Conservation (phyloP, 768 basidiomycete species). For the Pholiota molesta region DNA sequence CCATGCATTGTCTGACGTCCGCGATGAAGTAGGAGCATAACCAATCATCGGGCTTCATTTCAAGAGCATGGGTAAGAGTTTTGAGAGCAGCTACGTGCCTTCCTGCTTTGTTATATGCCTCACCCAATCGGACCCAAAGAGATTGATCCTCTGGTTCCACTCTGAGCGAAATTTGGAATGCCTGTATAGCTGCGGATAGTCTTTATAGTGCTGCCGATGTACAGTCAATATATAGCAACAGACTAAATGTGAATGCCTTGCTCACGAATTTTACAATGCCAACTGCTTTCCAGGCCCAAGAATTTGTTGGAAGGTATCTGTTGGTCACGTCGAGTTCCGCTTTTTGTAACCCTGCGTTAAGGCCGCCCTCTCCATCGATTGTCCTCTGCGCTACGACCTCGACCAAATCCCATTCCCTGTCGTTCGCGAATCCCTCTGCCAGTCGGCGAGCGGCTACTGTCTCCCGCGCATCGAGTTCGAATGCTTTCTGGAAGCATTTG, state of each 20-base stretch:
- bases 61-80: conserved; percentile 74
- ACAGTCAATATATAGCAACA: background rate
- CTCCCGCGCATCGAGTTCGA: conserved; percentile 92
- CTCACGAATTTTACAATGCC: conserved; percentile 90
- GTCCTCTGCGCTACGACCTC: conserved; percentile 92
- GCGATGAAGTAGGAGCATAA: conserved; percentile 81
- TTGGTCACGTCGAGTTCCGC: conserved; percentile 39
- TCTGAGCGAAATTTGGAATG: conserved; percentile 84
- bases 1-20: conserved; percentile 79
- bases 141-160: conserved; percentile 75
- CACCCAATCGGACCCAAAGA: conserved; percentile 91
- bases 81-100: conserved; percentile 89
- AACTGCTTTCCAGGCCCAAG: conserved; percentile 98
- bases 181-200: conserved; percentile 79
- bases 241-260: conserved; percentile 12
- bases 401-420: conserved; percentile 94
- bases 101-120: conserved; percentile 88
- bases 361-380: conserved; percentile 91
- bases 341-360: conserved; percentile 56
- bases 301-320: conserved; percentile 73
- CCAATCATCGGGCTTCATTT: conserved; percentile 82
- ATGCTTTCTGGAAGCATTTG: conserved; percentile 97
- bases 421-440: conserved; percentile 89
- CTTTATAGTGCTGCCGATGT: conserved; percentile 55
- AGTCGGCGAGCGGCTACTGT: conserved; percentile 81